Evolutionary conservation across 2,329 filamentous ascomycete species (phyloP).

Genomic region (Xylariaceae sp.): DNA sequence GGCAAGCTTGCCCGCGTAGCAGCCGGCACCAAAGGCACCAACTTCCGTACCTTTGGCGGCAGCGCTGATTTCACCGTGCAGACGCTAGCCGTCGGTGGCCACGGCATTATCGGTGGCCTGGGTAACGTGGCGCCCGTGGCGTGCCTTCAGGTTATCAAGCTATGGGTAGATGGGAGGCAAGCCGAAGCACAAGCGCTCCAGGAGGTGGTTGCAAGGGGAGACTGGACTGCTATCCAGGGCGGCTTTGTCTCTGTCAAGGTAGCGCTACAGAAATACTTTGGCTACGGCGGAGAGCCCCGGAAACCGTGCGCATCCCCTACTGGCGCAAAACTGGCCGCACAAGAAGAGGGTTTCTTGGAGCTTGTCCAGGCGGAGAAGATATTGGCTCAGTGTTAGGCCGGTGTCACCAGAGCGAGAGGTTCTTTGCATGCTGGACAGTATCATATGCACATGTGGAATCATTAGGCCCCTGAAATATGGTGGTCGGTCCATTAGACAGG

Average conservation of each 20-base stretch:
- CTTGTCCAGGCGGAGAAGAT: conserved; percentile 27
- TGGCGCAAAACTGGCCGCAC: conserved; percentile 25
- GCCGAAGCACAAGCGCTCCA: conserved; percentile 59
- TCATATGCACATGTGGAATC: background rate
- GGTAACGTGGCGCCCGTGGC: conserved; percentile 65
- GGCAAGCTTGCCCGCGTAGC: conserved; percentile 44
- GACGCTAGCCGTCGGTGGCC: conserved; percentile 55
- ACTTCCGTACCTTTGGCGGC: conserved; percentile 60
- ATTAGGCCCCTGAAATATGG: too few species aligned
- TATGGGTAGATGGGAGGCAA: conserved; percentile 54
- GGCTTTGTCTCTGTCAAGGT: conserved; percentile 66
- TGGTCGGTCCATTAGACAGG: too few species aligned
- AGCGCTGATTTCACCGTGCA: conserved; percentile 61
- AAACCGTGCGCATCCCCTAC: conserved; percentile 40
- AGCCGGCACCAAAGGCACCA: conserved; percentile 35
- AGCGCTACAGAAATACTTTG: conserved; percentile 55
- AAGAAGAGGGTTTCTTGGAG: conserved; percentile 30
- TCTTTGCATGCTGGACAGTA: background rate
- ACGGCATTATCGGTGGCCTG: conserved; percentile 60
- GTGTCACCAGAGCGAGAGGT: too few species aligned
- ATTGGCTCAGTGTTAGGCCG: background rate
- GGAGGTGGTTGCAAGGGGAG: conserved; percentile 57
- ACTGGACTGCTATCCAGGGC: conserved; percentile 65
- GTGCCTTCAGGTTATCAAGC: conserved; percentile 55
- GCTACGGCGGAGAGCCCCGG: conserved; percentile 58